phyloP scores from a whole-genome alignment of 306 rosid species.

The Purshia tridentata region DNA sequence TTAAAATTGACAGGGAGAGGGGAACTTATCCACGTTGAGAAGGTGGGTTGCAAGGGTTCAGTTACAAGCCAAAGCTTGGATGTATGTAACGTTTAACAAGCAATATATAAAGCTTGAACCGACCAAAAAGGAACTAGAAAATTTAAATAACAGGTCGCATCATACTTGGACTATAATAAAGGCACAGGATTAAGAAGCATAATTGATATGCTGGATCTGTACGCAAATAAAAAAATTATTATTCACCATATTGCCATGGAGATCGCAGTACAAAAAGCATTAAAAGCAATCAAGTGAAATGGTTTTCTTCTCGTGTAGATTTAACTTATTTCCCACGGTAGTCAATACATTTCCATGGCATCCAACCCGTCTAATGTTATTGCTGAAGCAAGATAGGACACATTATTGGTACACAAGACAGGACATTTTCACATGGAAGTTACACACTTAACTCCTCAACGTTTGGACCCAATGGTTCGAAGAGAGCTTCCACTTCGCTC shows the following conservation, averaged over 20 bases:
- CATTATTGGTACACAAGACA: background rate
- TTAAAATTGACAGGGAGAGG: no score
- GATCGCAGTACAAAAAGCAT: background rate
- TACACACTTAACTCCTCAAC: slow-evolving; percentile 35
- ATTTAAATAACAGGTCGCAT: no score
- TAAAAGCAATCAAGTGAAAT: background rate
- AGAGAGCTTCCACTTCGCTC: slow-evolving; percentile 59
- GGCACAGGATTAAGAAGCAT: background rate
- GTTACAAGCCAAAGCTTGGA: no score
- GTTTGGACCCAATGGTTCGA: slow-evolving; percentile 56
- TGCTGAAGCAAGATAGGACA: slow-evolving; percentile 12
- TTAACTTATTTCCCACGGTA: background rate
- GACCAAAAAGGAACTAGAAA: no score
- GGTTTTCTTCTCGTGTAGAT: background rate
- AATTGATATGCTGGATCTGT: no score
- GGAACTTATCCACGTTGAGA: no score
- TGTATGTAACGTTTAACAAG: no score
- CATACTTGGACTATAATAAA: no score
- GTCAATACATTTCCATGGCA: background rate
- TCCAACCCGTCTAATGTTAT: slow-evolving; percentile 12
- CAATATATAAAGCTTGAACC: no score
- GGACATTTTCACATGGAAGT: background rate
- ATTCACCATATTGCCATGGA: background rate
- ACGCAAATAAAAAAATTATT: no score
- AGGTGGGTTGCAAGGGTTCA: no score